These are phyloP conservation scores for Cystofilobasidium bisporidii DNA, from an alignment of 768 basidiomycete species.

Conservation along the genomic window DNA sequence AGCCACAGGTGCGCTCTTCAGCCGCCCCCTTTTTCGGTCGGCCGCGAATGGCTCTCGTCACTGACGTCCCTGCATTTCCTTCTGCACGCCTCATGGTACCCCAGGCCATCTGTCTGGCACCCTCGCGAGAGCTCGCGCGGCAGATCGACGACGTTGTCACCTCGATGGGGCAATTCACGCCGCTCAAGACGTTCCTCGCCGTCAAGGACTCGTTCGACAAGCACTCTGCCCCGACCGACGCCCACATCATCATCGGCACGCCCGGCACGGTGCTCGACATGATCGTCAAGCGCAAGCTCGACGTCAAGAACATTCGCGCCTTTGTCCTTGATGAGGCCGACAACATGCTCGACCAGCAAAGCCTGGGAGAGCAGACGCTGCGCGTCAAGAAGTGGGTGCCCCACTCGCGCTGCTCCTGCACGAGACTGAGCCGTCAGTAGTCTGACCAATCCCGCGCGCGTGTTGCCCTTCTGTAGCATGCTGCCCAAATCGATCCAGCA, in stretches of 20 bases:
- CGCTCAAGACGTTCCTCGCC: constrained; percentile 86
- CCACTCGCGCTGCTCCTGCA: constrained; percentile 3
- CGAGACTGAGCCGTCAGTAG: background rate
- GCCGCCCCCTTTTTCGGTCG: no score
- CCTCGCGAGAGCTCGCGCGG: constrained; percentile 89
- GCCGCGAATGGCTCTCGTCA: no score
- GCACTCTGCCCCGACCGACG: constrained; percentile 50
- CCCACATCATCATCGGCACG: constrained; percentile 89
- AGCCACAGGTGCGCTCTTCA: constrained; percentile 70
- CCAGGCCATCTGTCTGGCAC: constrained; percentile 92
- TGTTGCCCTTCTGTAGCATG: constrained; percentile 30
- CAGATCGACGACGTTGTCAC: constrained; percentile 94
- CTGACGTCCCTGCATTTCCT: no score
- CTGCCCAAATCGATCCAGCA: constrained; percentile 52
- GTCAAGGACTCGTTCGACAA: constrained; percentile 60
- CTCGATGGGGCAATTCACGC: constrained; percentile 89
- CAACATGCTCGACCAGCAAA: constrained; percentile 91
- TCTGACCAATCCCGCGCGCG: background rate
- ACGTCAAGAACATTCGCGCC: constrained; percentile 70
- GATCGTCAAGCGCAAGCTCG: constrained; percentile 64
- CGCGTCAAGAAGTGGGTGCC: constrained; percentile 76
- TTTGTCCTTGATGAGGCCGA: constrained; percentile 98
- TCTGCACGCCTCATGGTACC: background rate
- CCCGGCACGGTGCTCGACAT: constrained; percentile 91
- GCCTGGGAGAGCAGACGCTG: constrained; percentile 80